Evolutionary conservation across 2,329 filamentous ascomycete species (phyloP), one percentile per base, ranked within the genome.

Genomic region (Apiospora koreana): DNA sequence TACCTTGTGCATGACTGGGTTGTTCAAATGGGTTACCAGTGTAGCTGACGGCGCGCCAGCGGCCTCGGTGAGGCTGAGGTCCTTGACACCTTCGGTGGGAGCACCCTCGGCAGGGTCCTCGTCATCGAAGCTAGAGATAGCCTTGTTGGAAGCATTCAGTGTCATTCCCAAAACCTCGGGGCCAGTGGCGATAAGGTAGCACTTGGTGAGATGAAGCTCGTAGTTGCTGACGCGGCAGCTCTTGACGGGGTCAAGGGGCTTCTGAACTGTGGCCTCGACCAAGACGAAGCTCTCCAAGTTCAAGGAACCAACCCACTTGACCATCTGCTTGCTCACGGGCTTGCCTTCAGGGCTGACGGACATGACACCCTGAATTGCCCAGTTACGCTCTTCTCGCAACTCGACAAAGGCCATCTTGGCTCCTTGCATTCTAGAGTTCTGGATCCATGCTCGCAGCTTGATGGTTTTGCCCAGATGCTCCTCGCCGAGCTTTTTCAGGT

Each of bases 341-440:
- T 83, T 87, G 45, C 86, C 90, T 77, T 94, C 89, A 79, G 86
- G 82, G 77, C 88, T 89, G 66, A 89, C 92, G 23, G 88, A 87
- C 21, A 94, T 85, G 46, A 98, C 92, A 68, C 92, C 94, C 84
- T 98, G 95, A 48, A 98, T 91, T 35, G 91, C 92, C 86, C 92
- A 91, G 77, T 91, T 88, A 71, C 88, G 85, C 80, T 93, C 90
- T 81, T 94, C 88, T 73, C 94, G 89, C 76, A 98, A 87, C 84
- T 96, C 94, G 76, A 98, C 83, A 83, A 98, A 98, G 54, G 91
- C 92, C 85, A 98, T 92, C 86, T 97, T 97, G 75, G 94, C 94
- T 71, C 93, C 92, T 84, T 98, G 95, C 76, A 92, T 91, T 74
- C 95, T 90, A 42, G 93, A 90, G 84, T 97, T 98, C 81, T 97